Evolutionary conservation across 2,329 filamentous ascomycete genomes (phyloP).

Genomic region (Claviceps arundinis): DNA sequence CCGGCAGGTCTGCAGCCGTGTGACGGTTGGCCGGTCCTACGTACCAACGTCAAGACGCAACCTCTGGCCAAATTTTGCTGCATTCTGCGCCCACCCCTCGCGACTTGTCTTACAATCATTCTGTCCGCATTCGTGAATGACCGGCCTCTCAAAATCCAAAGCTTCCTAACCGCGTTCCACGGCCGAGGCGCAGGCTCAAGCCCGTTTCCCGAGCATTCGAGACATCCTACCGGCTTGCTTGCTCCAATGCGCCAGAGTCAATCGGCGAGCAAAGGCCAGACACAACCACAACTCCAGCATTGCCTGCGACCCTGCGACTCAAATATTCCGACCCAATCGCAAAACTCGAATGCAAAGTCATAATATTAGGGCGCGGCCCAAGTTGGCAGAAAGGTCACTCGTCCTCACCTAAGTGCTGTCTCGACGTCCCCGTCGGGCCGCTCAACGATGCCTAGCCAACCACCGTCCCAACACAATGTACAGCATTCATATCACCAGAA

Average conservation of each 20-base stretch:
- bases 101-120: not conserved
- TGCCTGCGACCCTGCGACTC: not conserved
- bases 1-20: not conserved
- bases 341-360: slow-evolving; percentile 24
- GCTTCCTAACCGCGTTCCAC: no score
- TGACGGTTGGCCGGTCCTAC: not conserved
- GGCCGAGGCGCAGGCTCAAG: no score
- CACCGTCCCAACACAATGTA: slow-evolving; percentile 22
- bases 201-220: no score
- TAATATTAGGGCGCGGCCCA: slow-evolving; percentile 24
- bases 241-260: slow-evolving; percentile 1
- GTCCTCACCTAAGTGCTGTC: slow-evolving; percentile 21
- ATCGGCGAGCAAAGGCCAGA: not conserved
- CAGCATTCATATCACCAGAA: slow-evolving; percentile 20
- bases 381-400: slow-evolving; percentile 22
- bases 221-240: not conserved
- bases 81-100: not conserved
- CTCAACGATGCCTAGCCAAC: slow-evolving; percentile 19
- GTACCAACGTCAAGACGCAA: not conserved
- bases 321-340: not conserved
- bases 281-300: not conserved
- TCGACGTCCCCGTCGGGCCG: slow-evolving; percentile 17
- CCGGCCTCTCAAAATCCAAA: not conserved
- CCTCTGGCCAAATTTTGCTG: not conserved
- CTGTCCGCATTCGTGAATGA: not conserved